Base-by-base conservation (phyloP, 805 yeast species). In the Spencermartinsiella europaea region DNA sequence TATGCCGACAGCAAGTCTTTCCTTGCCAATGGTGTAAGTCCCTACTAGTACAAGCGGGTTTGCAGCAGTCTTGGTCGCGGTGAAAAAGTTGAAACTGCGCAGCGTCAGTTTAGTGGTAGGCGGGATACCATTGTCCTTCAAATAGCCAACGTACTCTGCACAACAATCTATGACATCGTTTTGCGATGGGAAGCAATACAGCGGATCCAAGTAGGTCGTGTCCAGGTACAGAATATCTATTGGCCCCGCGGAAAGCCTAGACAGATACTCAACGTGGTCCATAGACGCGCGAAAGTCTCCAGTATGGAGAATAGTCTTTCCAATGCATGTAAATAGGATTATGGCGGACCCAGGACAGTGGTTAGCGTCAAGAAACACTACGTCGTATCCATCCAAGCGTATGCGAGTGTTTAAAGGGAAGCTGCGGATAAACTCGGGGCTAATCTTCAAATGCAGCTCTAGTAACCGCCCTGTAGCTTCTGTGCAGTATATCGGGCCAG, bases 281-380 rank as follows among this genome's bases (percentile, higher is more conserved):
- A 66, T 64, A 52, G 76, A 75, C 8, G 89, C 88, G 47, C 99
- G 69, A 59, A 91, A 93, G 66, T 93, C 99, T 2, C 99, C 99
- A 44, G 97, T 89, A 63, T 93, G 99, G 27, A 93, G 65, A 3
- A 74, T 70, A 36, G 65, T 65, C 15, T 63, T 60, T 36, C 43
- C 41, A 14, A 53, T 53, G 44, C 67, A 67, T 56, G 81, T 83
- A 56, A 87, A 84, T 10, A 89, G 64, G 49, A 90, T 85, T 0
- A 93, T 76, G 0, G 79, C 87, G 2, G 97, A 87, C 1, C 99
- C 99, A 1, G 99, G 99, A 64, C 99, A 93, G 65, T 93, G 99
- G 56, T 93, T 91, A 0, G 98, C 99, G 55, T 86, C 89, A 4
- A 83, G 65, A 10, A 81, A 69, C 0, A 80, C 75, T 0, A 88